phyloP scores from a whole-genome alignment of 352 stramenopile genomes.

The Phytophthora syringae region DNA sequence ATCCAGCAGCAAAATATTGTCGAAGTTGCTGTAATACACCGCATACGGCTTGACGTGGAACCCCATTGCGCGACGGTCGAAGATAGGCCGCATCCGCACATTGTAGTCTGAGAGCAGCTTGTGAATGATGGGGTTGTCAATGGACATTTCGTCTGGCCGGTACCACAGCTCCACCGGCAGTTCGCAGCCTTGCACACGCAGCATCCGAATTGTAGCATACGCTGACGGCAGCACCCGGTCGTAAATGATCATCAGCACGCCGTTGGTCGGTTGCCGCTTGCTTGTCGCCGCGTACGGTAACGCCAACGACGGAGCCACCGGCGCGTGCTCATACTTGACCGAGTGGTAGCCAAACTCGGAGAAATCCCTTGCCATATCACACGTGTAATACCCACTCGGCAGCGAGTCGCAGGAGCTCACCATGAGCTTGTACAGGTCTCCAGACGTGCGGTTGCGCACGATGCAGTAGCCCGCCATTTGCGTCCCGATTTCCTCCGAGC shows the following conservation, averaged over 20 bases:
- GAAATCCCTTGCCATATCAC: constrained; percentile 81
- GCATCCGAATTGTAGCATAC: constrained; percentile 81
- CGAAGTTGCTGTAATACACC: constrained; percentile 88
- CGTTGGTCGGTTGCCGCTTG: constrained; percentile 66
- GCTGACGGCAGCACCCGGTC: constrained; percentile 78
- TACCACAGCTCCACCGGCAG: constrained; percentile 89
- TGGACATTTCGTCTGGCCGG: constrained; percentile 84
- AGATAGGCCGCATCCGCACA: constrained; percentile 82
- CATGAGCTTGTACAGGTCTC: constrained; percentile 85
- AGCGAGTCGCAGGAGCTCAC: constrained; percentile 79
- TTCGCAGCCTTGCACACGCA: constrained; percentile 78
- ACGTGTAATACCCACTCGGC: constrained; percentile 76
- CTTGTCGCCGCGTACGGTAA: constrained; percentile 47
- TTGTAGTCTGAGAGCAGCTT: constrained; percentile 71
- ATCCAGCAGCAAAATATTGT: constrained; percentile 85
- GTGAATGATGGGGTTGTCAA: constrained; percentile 82
- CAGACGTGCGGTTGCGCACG: constrained; percentile 82
- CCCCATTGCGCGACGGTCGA: constrained; percentile 71
- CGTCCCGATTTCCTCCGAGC: constrained; percentile 67
- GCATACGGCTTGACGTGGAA: constrained; percentile 89
- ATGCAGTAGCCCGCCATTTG: constrained; percentile 87
- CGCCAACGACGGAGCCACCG: constrained; percentile 74
- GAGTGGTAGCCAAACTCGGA: constrained; percentile 85
- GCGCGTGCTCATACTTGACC: constrained; percentile 69
- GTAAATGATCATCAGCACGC: constrained; percentile 88